phyloP scores from a whole-genome alignment of 139 green algal species.

The Trebouxia sp. region DNA sequence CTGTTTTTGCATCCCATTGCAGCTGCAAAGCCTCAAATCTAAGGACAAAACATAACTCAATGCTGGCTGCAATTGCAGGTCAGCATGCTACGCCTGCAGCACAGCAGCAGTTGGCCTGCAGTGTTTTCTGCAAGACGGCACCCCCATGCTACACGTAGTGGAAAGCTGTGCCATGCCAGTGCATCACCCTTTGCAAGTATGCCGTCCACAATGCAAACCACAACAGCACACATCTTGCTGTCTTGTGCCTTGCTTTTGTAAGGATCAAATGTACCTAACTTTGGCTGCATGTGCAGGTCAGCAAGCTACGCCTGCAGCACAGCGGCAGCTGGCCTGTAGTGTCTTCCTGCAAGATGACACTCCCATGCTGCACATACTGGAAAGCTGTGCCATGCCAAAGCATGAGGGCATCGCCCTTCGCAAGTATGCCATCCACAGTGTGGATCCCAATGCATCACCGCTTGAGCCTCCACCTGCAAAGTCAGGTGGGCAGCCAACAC shows the following conservation, averaged over 20 bases:
- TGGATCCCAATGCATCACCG: conserved; percentile 5
- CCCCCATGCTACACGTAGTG: conserved; percentile 10
- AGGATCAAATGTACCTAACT: background rate
- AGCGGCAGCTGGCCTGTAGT: conserved; percentile 1
- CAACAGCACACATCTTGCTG: no score
- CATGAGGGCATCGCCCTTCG: background rate
- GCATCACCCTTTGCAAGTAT: background rate
- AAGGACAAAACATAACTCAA: no score
- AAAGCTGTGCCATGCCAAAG: background rate
- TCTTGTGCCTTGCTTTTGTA: background rate
- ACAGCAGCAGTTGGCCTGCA: background rate
- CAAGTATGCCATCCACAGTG: conserved; percentile 22
- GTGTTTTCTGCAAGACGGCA: background rate
- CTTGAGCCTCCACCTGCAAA: background rate
- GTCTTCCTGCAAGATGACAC: conserved; percentile 13
- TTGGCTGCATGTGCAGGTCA: background rate
- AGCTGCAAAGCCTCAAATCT: no score
- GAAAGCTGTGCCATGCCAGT: background rate
- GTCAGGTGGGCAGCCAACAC: background rate
- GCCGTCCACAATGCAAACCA: conserved; percentile 15
- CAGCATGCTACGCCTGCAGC: no score
- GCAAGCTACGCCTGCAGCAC: background rate
- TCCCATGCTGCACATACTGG: conserved; percentile 27
- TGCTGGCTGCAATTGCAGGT: no score
- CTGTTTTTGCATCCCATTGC: no score